A percentile compares a stretch with the other conserved stretches of the same genome.
Evolutionary conservation across 306 rosid species (phyloP).

Genomic region (Citrullus colocynthis): DNA sequence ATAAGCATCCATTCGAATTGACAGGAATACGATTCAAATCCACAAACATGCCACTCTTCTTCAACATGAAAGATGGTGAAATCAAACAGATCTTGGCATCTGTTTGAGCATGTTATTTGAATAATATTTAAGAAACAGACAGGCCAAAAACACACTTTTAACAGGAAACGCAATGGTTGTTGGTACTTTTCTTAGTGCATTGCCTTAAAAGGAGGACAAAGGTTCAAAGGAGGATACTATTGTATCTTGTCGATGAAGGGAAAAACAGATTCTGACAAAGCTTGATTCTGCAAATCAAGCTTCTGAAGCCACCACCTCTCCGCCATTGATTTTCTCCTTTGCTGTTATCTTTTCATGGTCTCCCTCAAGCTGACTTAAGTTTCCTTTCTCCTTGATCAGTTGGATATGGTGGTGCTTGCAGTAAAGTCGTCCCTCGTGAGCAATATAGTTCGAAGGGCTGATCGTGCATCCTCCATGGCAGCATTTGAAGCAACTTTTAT

Average conservation of each 20-base stretch:
- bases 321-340: constrained; percentile 24
- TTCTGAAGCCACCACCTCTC: constrained; percentile 43
- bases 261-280: not conserved
- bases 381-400: constrained; percentile 91
- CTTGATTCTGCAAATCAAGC: constrained; percentile 19
- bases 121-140: constrained; percentile 13
- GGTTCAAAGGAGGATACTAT: not conserved
- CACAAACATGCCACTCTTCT: constrained; percentile 5
- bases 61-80: constrained; percentile 2
- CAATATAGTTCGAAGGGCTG: constrained; percentile 95
- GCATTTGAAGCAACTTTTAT: constrained; percentile 93
- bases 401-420: constrained; percentile 94
- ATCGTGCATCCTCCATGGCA: constrained; percentile 93
- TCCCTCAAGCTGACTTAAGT: constrained; percentile 95
- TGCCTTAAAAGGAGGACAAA: not conserved
- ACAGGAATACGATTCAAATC: not conserved
- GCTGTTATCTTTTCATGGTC: constrained; percentile 36
- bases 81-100: constrained; percentile 24
- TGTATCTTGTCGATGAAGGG: not conserved
- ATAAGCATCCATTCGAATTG: not conserved
- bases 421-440: constrained; percentile 93
- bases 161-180: constrained; percentile 1
- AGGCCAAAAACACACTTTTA: constrained; percentile 4
- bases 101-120: constrained; percentile 17
- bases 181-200: not conserved